Conservation (phyloP, 371 early-diverging fungal genomes). For the Lichtheimia ornata region DNA sequence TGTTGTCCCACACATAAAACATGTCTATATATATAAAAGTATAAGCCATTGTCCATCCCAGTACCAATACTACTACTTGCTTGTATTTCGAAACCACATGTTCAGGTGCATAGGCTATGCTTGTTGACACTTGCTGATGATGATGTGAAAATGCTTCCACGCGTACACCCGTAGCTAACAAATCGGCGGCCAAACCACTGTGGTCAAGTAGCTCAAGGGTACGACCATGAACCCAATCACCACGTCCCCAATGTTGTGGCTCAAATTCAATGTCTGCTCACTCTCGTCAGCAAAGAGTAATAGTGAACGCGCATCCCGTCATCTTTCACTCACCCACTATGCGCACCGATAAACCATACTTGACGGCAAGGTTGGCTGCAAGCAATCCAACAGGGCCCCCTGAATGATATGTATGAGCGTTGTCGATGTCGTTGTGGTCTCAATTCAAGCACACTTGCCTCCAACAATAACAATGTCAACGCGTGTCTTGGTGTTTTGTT, state of each 20-base stretch:
- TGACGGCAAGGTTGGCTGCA: conserved; percentile 32
- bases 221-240: conserved; percentile 48
- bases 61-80: conserved; percentile 18
- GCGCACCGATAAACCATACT: conserved; percentile 33
- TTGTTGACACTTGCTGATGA: conserved; percentile 17
- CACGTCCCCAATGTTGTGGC: conserved; percentile 52
- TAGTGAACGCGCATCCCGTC: neutral
- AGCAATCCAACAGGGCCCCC: conserved; percentile 45
- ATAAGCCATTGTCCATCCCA: neutral
- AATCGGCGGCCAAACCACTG: conserved; percentile 25
- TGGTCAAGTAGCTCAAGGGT: conserved; percentile 37
- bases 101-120: conserved; percentile 42
- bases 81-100: conserved; percentile 39
- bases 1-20: conserved; percentile 47
- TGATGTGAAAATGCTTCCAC: conserved; percentile 29
- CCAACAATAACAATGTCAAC: conserved; percentile 42
- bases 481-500: neutral
- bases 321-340: conserved; percentile 27
- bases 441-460: neutral
- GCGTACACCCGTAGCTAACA: conserved; percentile 35
- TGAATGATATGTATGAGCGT: neutral
- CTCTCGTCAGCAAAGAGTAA: neutral
- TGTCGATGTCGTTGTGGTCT: neutral
- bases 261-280: conserved; percentile 34
- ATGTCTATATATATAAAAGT: conserved; percentile 18